Base-by-base conservation (phyloP, 2,329 filamentous ascomycete species). In the Penicillium verrucosum region DNA sequence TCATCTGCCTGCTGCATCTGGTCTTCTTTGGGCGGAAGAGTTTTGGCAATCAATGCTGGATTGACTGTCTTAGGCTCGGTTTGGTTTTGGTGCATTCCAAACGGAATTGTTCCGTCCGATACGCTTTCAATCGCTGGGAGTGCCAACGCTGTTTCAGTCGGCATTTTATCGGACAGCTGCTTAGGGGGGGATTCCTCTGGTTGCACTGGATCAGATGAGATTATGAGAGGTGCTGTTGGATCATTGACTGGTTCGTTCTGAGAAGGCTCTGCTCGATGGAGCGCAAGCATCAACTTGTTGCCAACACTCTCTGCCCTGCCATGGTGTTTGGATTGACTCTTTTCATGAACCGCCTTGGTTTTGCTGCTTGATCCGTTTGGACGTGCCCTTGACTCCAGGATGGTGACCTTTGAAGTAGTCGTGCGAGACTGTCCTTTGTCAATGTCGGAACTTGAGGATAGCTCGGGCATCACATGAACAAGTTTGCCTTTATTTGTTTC, bases 281-380 rank as follows among this genome's bases (percentile, higher is more conserved):
- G 54, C 29, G 54, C 54, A 37, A 52, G 48, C 41, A 56, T 52
- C 32, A 56, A 16, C 25, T 56, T 56, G 42, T 25, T 46, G 1
- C 54, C 54, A 36, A 56, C 54, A 30, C 32, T 46, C 42, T 46
- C 14, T 41, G 54, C 54, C 46, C 54, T 52, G 6, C 54, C 54
- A 18, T 16, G 16, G 10, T 23, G 6, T 16, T 21, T n/a, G 3
- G 4, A 9, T 21, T 6, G 12, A 14, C 12, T 34, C 27, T 25
- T 41, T 11, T 36, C 21, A 21, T 44, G 41, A n/a, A 14, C 21
- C 12, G 23, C 23, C 21, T 29, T 46, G 11, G 21, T 10, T 42
- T 42, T 32, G 8, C 16, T 32, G 21, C 1, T 30, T 34, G 2
- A 29, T 29, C 21, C 9, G 23, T 56, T 46, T 9, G 21, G 16